Conservation (phyloP, 2,329 filamentous ascomycete species). For the Talaromyces rugulosus region DNA sequence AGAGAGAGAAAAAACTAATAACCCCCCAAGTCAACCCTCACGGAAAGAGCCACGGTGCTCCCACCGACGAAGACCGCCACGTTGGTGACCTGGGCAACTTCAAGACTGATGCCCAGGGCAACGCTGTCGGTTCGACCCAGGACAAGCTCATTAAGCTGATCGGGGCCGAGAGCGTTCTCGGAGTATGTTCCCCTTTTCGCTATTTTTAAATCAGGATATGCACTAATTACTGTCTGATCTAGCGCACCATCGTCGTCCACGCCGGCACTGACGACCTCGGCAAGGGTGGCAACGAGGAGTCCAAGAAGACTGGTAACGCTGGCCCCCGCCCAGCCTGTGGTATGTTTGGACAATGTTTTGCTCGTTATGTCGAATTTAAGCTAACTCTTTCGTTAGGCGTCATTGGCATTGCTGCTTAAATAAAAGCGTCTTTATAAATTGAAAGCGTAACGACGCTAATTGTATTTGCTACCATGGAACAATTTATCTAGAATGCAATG, state of each 20-base stretch:
- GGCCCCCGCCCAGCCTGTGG: conserved; percentile 91
- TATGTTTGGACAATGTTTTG: conserved; percentile 41
- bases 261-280: conserved; percentile 95
- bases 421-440: conserved; percentile 11
- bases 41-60: conserved; percentile 87
- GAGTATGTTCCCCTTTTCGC: conserved; percentile 55
- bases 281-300: conserved; percentile 87
- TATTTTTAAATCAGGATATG: neutral
- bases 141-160: conserved; percentile 94
- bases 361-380: neutral
- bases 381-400: conserved; percentile 56
- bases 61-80: conserved; percentile 77
- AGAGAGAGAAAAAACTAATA: neutral
- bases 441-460: neutral
- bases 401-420: conserved; percentile 79
- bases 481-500: conserved; percentile 9
- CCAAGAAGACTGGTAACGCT: conserved; percentile 97
- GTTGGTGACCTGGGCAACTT: conserved; percentile 98
- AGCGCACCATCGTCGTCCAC: conserved; percentile 95
- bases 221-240: neutral
- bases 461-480: neutral
- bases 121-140: conserved; percentile 71
- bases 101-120: conserved; percentile 89
- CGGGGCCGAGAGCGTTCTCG: conserved; percentile 89
- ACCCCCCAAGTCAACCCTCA: conserved; percentile 78